These are phyloP conservation scores for Stylosanthes scabra DNA, from an alignment of 331 rosid genomes.

Conservation along the genomic window DNA sequence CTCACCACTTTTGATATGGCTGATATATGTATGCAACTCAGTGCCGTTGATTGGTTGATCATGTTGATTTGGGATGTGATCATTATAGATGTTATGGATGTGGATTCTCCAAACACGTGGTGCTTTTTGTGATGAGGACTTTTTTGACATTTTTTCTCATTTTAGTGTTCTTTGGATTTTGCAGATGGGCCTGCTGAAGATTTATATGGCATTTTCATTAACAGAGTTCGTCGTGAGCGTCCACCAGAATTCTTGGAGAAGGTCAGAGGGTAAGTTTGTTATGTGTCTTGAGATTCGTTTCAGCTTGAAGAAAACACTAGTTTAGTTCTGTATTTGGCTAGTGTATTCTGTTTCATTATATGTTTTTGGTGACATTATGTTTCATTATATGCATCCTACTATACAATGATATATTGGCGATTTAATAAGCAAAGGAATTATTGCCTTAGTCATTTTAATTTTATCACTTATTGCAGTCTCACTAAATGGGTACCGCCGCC, in stretches of 20 bases:
- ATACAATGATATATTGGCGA: conserved; percentile 4
- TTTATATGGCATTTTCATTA: conserved; percentile 90
- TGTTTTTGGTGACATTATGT: too few relatives aligned
- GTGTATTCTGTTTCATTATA: background rate
- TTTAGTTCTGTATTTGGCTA: conserved; percentile 7
- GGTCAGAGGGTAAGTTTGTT: conserved; percentile 86
- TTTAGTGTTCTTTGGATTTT: conserved; percentile 32
- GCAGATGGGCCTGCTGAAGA: conserved; percentile 99
- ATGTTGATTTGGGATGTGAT: conserved; percentile 26
- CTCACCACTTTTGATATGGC: conserved; percentile 83
- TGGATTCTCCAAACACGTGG: background rate
- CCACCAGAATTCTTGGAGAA: conserved; percentile 78
- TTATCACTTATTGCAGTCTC: conserved; percentile 66
- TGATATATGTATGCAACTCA: conserved; percentile 65
- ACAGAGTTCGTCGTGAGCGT: conserved; percentile 91
- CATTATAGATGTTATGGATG: conserved; percentile 23
- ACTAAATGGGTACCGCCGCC: conserved; percentile 99
- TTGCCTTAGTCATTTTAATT: conserved; percentile 36
- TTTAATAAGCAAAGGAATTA: background rate
- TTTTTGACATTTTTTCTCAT: conserved; percentile 29
- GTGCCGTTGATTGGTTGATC: background rate
- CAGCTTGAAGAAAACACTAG: conserved; percentile 21
- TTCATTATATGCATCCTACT: background rate
- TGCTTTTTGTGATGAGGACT: background rate
- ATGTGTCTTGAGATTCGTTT: conserved; percentile 25